Evolutionary conservation across 257 asterid species (phyloP).

Genomic region (Capsicum pubescens): DNA sequence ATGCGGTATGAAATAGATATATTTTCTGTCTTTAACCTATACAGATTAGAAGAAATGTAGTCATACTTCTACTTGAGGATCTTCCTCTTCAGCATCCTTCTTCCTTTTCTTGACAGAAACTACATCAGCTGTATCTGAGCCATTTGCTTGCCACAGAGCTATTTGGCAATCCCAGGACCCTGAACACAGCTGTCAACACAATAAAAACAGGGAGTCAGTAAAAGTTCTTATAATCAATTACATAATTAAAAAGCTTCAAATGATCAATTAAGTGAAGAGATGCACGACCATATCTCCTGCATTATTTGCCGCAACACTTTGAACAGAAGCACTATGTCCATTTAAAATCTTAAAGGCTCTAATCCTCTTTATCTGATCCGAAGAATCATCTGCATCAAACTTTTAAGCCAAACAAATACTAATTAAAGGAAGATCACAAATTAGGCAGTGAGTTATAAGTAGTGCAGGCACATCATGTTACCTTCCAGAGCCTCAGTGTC

Average conservation of each 20-base stretch:
- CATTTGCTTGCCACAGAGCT: conserved; percentile 70
- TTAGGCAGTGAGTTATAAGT: conserved; percentile 26
- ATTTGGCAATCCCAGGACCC: conserved; percentile 96
- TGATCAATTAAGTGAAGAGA: conserved; percentile 21
- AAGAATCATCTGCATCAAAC: conserved; percentile 62
- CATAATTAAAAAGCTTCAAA: background rate
- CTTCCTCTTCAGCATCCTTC: conserved; percentile 55
- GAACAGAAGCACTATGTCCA: conserved; percentile 89
- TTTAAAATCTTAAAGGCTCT: conserved; percentile 63
- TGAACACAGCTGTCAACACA: conserved; percentile 69
- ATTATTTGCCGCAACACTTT: conserved; percentile 73
- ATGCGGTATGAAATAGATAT: background rate
- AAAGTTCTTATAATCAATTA: background rate
- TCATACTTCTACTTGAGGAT: conserved; percentile 71
- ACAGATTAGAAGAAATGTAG: conserved; percentile 10
- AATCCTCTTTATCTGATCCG: conserved; percentile 58
- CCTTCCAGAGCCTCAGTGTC: conserved; percentile 91
- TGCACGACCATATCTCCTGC: conserved; percentile 71
- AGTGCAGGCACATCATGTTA: conserved; percentile 43
- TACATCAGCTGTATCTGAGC: conserved; percentile 49
- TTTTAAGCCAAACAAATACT: conserved; percentile 44
- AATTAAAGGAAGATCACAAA: conserved; percentile 33
- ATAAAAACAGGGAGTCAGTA: conserved; percentile 5
- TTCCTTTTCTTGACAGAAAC: conserved; percentile 87
- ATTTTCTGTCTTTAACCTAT: conserved; percentile 17